Evolutionary conservation across 2,329 filamentous ascomycete genomes (phyloP), one percentile per base, ranked within the genome.

Genomic region (Arachnopeziza araneosa): DNA sequence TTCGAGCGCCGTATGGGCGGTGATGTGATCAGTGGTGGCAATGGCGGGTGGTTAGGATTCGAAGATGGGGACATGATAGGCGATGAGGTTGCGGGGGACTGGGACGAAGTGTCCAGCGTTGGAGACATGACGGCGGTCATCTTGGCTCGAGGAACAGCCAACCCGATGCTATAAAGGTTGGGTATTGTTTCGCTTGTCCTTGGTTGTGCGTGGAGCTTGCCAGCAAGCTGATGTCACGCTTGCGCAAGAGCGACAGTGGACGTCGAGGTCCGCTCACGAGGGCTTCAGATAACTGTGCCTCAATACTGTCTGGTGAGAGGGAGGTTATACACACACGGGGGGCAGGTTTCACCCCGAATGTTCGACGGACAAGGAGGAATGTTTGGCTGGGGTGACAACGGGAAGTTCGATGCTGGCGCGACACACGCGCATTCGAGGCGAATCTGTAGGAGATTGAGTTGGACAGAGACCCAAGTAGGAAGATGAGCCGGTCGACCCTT

Each of bases 21-120:
- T 56, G 84, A 83, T 57, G 83, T 84, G 67, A 84, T 80, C 63
- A 85, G 72, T 49, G 83, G 82, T 63, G 82, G 78, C 63, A 85
- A 63, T 56, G 80, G 72, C 67, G 83, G 77, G 68, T 82, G 81
- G 67, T 78, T 81, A 60, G 80, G 74, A 71, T 81, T 83, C 64
- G 76, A 71, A 30, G 72, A 69, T 23, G 69, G 67, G 56, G 78
- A 77, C 50, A 76, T 70, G 63, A 77, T 74, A 70, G 77, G 75
- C 67, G 80, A 76, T 68, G 83, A 83, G 44, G 79, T 77, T 66
- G 79, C 76, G 67, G 81, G 77, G 67, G 70, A 81, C 36, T 5
- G 36, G 67, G 82, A 80, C 64, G 66, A 55, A 23, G 65, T 67
- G 54, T 70, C 67, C 56, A 69, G 49, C n/a, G 78, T 77, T 67